Base-by-base conservation (phyloP, 2,329 filamentous ascomycete species). In the Colletotrichum sp. region DNA sequence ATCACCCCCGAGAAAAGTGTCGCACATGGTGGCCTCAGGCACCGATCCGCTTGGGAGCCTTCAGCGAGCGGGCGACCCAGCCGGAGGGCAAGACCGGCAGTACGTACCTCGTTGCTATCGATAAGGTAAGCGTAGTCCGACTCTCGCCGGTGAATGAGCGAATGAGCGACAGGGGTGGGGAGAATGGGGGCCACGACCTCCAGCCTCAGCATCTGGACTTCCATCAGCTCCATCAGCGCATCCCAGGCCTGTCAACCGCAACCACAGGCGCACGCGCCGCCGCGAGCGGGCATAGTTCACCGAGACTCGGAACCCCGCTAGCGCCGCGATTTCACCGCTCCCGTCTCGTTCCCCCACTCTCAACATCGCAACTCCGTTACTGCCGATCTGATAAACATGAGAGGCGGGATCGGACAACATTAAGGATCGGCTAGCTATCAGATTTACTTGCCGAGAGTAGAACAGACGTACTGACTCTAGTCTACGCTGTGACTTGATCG, bases 301-400 rank as follows among this genome's bases (percentile, higher is more conserved):
- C 64, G 70, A 76, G 64, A 76, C 65, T 76, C 64, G 65, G 74
- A 76, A 74, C 71, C 70, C 74, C 65, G 65, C 74, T 52, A 66
- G 62, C 62, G 39, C 49, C 67, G 60, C 59, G 44, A 59, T 13
- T 69, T 71, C 39, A 74, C 67, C 68, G 69, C 69, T 67, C 39
- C 69, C 69, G 72, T 67, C 62, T 49, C n/a, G 36, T 55, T 74
- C 52, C 68, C 52, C 72, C 72, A 65, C 49, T 24, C 65, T 74
- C 24, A 32, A 65, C 49, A 36, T 36, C 63, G 39, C 64, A 76
- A 55, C 70, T 74, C 59, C 74, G 59, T 59, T 24, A 52, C 44
- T 52, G n/a, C 44, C 44, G 44, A 49, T 49, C 18, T n/a, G 39
- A 18, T n/a, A n/a, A 49, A 49, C 39, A 49, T 7, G 18, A 52